Conservation (phyloP, 306 rosid genomes). For the Abrus pulchellus region DNA sequence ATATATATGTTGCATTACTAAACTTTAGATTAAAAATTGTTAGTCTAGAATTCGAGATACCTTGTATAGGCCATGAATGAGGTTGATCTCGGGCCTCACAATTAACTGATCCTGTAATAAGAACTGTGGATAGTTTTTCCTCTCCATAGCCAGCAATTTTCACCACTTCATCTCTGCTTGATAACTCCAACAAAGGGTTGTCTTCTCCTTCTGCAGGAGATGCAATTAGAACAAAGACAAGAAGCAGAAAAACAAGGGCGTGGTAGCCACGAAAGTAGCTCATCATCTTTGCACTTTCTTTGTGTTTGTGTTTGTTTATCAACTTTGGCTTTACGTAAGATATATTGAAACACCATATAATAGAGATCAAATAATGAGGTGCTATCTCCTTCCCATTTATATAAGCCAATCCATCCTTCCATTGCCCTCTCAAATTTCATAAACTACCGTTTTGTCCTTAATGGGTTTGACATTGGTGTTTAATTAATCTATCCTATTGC, state of each 20-base stretch:
- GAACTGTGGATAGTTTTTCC: constrained; percentile 90
- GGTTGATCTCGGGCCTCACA: constrained; percentile 60
- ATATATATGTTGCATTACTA: background rate
- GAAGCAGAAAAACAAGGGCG: constrained; percentile 25
- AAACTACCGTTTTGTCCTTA: constrained; percentile 45
- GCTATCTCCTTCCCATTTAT: constrained; percentile 26
- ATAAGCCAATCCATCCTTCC: constrained; percentile 24
- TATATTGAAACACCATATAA: background rate
- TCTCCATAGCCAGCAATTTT: constrained; percentile 92
- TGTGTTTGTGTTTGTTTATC: constrained; percentile 33
- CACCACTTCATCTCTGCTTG: constrained; percentile 72
- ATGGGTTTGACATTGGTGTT: constrained; percentile 49
- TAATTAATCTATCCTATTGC: constrained; percentile 10
- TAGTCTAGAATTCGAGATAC: constrained; percentile 45
- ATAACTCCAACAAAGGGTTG: constrained; percentile 49
- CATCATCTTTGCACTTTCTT: constrained; percentile 51
- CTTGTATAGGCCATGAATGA: constrained; percentile 84
- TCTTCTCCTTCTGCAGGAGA: constrained; percentile 14
- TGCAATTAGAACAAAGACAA: constrained; percentile 27
- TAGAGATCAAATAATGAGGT: background rate
- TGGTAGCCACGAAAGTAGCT: constrained; percentile 51
- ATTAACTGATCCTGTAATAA: constrained; percentile 79
- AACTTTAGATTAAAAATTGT: background rate
- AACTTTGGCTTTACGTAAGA: constrained; percentile 43
- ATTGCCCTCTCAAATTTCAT: constrained; percentile 12